Base-by-base conservation (phyloP, 257 asterid species). In the Cordia subcordata region DNA sequence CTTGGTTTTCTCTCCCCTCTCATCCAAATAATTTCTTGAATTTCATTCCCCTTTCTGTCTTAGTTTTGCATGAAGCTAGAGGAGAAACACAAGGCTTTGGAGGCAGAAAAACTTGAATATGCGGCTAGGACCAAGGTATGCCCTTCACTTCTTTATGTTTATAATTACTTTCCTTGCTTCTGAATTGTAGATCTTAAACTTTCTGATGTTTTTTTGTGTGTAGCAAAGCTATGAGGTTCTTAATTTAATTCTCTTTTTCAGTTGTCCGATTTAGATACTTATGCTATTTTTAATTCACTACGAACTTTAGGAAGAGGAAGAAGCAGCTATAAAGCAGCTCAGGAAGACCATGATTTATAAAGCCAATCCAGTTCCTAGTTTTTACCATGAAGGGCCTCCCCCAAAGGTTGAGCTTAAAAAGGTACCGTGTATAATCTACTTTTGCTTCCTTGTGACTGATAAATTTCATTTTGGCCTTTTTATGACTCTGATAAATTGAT, bases 301-400 rank as follows among this genome's bases (percentile, higher is more conserved):
- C 69, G 38, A 72, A 73, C 52, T 72, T 46, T 79, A 90, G 97
- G 96, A 90, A 77, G 95, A 90, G 74, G 97, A 82, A 60, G 75
- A 58, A 61, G 88, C 81, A 53, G 84, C 86, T 13, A 73, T 86
- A 60, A 86, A 79, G 79, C 84, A 90, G 84, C 80, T 90, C 56
- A 81, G 98, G 67, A 90, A 83, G 85, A 75, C 58, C 77, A 90
- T 85, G 98, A 72, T 63, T 62, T 71, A 72, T 72, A 87, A 69
- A 80, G 98, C 98, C 58, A 90, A 90, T 56, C 96, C 98, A n/a
- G 83, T 90, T 73, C 96, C 98, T 54, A 85, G 61, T 54, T 90
- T 90, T 68, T 90, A 90, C 61, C 82, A 72, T 5, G 91, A 83
- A 80, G 98, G 96, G 44, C 95, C 94, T 61, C 96, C 97, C 8